Evolutionary conservation across 371 early-diverging fungal species (phyloP).

Genomic region (Mucor circinelloides): DNA sequence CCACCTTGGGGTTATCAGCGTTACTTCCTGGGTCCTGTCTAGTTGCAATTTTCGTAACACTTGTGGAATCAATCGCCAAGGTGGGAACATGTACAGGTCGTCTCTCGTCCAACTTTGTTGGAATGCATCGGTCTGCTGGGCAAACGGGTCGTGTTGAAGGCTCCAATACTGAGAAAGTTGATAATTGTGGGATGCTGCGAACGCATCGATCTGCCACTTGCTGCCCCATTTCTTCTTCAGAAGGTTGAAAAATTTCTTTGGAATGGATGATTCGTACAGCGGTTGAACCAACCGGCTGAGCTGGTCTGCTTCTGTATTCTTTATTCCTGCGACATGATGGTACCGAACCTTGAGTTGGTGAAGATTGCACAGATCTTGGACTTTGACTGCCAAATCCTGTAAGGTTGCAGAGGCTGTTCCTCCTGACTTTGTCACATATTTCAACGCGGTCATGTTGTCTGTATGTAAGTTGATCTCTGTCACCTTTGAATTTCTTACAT

Average conservation of each 20-base stretch:
- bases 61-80: slow-evolving; percentile 19
- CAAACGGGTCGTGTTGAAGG: background rate
- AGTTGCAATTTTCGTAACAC: too few relatives aligned
- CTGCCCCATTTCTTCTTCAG: slow-evolving; percentile 16
- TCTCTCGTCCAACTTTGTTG: slow-evolving; percentile 11
- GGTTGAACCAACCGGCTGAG: slow-evolving; percentile 11
- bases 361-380: slow-evolving; percentile 20
- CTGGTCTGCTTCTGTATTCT: slow-evolving; percentile 17
- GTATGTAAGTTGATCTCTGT: too few relatives aligned
- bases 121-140: slow-evolving; percentile 5
- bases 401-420: too few relatives aligned
- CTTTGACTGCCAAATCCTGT: too few relatives aligned
- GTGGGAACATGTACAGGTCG: slow-evolving; percentile 9
- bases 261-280: slow-evolving; percentile 17
- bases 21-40: too few relatives aligned
- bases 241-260: slow-evolving; percentile 7
- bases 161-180: slow-evolving; percentile 16
- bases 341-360: slow-evolving; percentile 9
- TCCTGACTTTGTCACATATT: too few relatives aligned
- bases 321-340: slow-evolving; percentile 19
- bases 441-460: too few relatives aligned
- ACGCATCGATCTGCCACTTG: slow-evolving; percentile 15
- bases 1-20: too few relatives aligned
- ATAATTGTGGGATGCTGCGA: slow-evolving; percentile 12
- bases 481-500: slow-evolving; percentile 17